Evolutionary conservation across 805 yeast genomes (phyloP).

Genomic region (Starmerella tilneyi): DNA sequence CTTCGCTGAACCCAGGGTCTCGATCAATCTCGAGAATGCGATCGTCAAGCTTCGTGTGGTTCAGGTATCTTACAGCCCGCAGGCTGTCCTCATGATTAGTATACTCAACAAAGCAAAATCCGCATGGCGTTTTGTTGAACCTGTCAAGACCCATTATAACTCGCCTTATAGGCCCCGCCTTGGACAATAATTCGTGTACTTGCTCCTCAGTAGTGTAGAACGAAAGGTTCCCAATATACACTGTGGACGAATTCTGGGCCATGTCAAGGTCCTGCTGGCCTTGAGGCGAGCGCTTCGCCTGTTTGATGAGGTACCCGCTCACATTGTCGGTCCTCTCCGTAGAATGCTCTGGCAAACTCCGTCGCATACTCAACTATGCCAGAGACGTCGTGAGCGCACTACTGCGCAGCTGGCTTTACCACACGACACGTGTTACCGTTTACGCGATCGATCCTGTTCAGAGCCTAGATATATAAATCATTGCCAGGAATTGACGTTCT

Average conservation of each 20-base stretch:
- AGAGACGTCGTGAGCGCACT: too few relatives aligned
- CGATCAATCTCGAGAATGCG: conserved; percentile 73
- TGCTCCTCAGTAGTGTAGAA: conserved; percentile 93
- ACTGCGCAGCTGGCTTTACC: too few relatives aligned
- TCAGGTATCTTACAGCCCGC: conserved; percentile 70
- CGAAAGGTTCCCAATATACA: conserved; percentile 85
- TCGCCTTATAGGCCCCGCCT: conserved; percentile 59
- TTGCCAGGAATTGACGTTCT: too few relatives aligned
- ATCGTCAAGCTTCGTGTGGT: conserved; percentile 76
- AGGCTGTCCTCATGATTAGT: conserved; percentile 58
- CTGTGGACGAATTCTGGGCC: conserved; percentile 58
- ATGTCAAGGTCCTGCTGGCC: conserved; percentile 49
- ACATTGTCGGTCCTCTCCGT: conserved; percentile 33
- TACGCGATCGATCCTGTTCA: too few relatives aligned
- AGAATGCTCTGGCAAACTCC: conserved; percentile 27
- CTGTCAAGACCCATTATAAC: conserved; percentile 94
- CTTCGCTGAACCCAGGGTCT: conserved; percentile 93
- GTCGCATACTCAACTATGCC: conserved; percentile 1
- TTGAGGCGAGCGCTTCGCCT: conserved; percentile 29
- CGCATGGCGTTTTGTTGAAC: conserved; percentile 85
- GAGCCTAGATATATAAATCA: too few relatives aligned
- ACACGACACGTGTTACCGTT: too few relatives aligned
- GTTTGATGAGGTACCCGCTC: conserved; percentile 30
- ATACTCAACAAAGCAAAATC: conserved; percentile 87
- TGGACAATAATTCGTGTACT: conserved; percentile 72